phyloP scores from a whole-genome alignment of 495 filamentous ascomycete genomes.

The Penicillium salamii region DNA sequence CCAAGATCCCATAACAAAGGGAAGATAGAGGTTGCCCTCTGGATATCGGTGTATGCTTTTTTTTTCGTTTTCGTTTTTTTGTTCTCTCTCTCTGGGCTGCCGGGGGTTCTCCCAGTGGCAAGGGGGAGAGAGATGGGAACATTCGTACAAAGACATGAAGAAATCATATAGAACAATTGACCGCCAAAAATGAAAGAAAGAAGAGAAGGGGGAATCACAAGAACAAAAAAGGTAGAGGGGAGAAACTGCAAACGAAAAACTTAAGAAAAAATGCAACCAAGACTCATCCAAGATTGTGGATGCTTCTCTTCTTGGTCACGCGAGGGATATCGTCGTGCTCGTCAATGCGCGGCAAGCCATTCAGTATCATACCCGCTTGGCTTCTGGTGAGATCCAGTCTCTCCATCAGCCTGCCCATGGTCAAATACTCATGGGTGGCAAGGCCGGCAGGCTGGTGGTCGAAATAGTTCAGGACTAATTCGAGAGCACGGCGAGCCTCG shows the following conservation, averaged over 20 bases:
- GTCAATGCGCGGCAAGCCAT: constrained; percentile 66
- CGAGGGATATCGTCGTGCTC: constrained; percentile 38
- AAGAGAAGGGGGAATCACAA: constrained; percentile 13
- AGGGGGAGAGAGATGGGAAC: background rate
- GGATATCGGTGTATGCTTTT: constrained; percentile 18
- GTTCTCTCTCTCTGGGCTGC: background rate
- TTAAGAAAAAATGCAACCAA: background rate
- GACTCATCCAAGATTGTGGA: constrained; percentile 39
- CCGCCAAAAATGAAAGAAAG: background rate
- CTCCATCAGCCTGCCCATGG: constrained; percentile 81
- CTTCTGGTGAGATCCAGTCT: constrained; percentile 69
- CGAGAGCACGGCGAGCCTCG: constrained; percentile 80
- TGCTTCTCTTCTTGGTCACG: constrained; percentile 53
- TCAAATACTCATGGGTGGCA: constrained; percentile 76
- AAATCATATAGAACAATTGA: background rate
- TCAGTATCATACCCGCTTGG: constrained; percentile 57
- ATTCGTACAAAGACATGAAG: background rate
- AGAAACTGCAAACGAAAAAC: background rate
- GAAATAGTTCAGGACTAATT: constrained; percentile 83
- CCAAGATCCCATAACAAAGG: constrained; percentile 15
- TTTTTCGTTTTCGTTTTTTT: constrained; percentile 8
- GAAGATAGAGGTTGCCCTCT: constrained; percentile 29
- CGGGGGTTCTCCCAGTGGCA: background rate
- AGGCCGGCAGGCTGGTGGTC: constrained; percentile 66
- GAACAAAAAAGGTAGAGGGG: constrained; percentile 2